Base-by-base conservation (phyloP, 2,329 filamentous ascomycete species). In the Talaromyces piceae region DNA sequence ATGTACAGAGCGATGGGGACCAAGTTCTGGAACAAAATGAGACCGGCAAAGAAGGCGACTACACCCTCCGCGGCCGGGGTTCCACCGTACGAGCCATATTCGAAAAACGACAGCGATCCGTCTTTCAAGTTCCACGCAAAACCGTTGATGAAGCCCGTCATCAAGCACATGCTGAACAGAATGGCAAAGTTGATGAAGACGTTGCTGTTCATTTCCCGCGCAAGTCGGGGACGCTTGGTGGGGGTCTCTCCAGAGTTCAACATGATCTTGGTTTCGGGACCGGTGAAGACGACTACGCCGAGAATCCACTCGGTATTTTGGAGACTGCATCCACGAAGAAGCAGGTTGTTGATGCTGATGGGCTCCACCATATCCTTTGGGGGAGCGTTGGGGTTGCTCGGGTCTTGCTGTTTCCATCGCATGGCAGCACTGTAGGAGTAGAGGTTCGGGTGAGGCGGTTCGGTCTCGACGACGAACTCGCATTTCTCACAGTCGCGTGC, bases 201-300 rank as follows among this genome's bases (percentile, higher is more conserved):
- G 68, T 95, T 95, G 80, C 89, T 94, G 74, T 98, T 98, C 59
- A 98, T 80, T 67, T 95, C 91, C 56, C 89, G 86, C 49, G 91
- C 88, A 61, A 98, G 91, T 59, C 88, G 84, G 31, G 93, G 83
- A 56, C 91, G 87, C 75, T 98, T 98, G 67, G 83, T 95, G 11
- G 94, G 93, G 1, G 93, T 98, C 56, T 91, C 86, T 54, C 93
- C 93, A 25, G 93, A 88, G 66, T 98, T 98, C 74, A 96, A 87
- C 93, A 98, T 98, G 67, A 96, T 97, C 73, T 97, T 98, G 28
- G 91, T 95, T 67, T 98, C 91, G 63, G 91, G 84, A 28, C 93
- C 93, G 12, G 93, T 97, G 71, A 95, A 98, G 16, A 95, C 77
- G 46, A 97, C 91, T 3, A 98, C 80, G 49, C 91, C 93, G 5